A percentile compares a stretch with the other conserved stretches of the same genome.
Conservation (phyloP, 2,329 filamentous ascomycete genomes). For the Acephala macrosclerotiorum region DNA sequence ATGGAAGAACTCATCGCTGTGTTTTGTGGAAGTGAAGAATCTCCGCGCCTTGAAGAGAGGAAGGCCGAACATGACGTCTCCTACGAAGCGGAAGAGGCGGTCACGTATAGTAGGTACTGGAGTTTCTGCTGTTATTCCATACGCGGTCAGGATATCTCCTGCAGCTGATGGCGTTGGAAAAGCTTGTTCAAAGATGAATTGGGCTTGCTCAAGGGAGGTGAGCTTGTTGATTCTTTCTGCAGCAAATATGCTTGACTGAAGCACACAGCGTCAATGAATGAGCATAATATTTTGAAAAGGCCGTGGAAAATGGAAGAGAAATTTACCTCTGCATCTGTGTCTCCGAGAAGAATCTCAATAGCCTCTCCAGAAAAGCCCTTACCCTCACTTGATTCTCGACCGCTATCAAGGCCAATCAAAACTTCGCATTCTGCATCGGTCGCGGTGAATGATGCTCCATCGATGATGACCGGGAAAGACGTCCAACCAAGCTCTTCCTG, state of each 20-base stretch:
- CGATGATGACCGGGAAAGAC: conserved; percentile 16
- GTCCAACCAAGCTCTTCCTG: conserved; percentile 13
- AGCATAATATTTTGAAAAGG: background rate
- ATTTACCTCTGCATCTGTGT: conserved; percentile 17
- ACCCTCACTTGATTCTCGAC: background rate
- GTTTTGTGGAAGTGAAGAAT: background rate
- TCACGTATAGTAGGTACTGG: background rate
- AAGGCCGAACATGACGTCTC: conserved; percentile 17
- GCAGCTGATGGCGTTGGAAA: conserved; percentile 1
- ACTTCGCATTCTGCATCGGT: conserved; percentile 4
- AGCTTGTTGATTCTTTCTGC: background rate
- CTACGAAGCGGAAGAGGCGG: conserved; percentile 8
- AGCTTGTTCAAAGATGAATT: background rate
- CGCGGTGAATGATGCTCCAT: conserved; percentile 5
- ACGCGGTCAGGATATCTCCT: background rate
- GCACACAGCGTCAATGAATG: background rate
- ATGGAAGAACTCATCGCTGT: background rate
- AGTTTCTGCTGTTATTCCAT: background rate
- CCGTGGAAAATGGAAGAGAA: background rate
- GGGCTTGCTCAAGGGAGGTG: background rate
- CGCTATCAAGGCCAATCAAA: background rate
- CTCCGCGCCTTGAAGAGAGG: background rate
- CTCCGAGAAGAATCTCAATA: conserved; percentile 14
- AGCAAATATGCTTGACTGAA: conserved; percentile 1
- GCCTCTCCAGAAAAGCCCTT: background rate